Evolutionary conservation across 2,329 filamentous ascomycete genomes (phyloP), one percentile per base, ranked within the genome.

Genomic region (Chrysoporthe puriensis): DNA sequence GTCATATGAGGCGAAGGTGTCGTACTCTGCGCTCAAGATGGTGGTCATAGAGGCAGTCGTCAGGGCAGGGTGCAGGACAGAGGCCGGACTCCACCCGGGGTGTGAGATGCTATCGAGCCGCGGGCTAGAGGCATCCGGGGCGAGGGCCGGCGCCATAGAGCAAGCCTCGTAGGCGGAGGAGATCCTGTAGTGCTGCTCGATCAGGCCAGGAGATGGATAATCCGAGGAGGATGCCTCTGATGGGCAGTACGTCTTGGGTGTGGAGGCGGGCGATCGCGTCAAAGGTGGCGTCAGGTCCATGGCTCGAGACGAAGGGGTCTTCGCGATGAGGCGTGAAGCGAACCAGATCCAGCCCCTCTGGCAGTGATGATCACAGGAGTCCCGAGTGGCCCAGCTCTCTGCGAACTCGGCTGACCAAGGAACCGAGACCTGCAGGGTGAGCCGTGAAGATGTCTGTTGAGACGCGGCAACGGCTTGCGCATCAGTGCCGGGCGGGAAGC

Each of bases 221-320:
- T 81, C 81, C 64, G 81, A 75, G 63, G 77, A 76, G 13, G 82
- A 80, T 66, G 77, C 75, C 63, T 79, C 77, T 48, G 79, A 78
- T 61, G 80, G 79, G 74, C 78, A 82, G 74, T 80, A 82, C 68
- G 79, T 83, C 74, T 80, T 78, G 61, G 79, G 77, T 68, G 81
- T 78, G 59, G 81, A 82, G 21, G 77, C 76, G 40, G 81, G 79
- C 69, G 81, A 83, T 73, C 78, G 77, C 68, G 79, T 82, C 67
- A 84, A 77, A 58, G 82, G 82, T 72, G 83, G 83, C 76, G 82
- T 82, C 72, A 81, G 78, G 75, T 84, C 83, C 83, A 85, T 85
- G 76, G 74, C 74, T 68, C 43, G 42, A 50, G 46, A 14, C 43
- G 14, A 42, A 52, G n/a, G 16, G 62, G 7, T 46, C 44, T n/a